These are phyloP conservation scores for Triticum turgidum DNA, from an alignment of 176 grass and related monocot species.

Conservation along the genomic window DNA sequence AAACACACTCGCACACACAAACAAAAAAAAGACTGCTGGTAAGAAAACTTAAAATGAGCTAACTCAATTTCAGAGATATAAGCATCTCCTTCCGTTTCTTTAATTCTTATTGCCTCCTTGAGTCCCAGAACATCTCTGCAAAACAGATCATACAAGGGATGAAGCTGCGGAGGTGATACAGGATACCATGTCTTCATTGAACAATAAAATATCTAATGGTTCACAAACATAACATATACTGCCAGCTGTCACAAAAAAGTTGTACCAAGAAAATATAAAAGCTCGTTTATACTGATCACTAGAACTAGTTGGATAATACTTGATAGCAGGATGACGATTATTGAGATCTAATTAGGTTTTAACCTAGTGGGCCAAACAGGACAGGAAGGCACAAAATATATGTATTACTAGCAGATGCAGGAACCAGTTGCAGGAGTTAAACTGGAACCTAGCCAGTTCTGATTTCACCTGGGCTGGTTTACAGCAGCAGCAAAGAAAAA, in stretches of 20 bases:
- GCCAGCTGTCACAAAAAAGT: neutral
- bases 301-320: slow-evolving; percentile 21
- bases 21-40: neutral
- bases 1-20: slow-evolving; percentile 13
- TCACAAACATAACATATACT: slow-evolving; percentile 27
- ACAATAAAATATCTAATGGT: neutral
- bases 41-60: neutral
- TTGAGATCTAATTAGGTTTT: slow-evolving; percentile 10
- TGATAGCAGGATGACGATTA: neutral
- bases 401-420: neutral
- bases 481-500: too few species aligned
- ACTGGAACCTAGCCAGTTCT: neutral
- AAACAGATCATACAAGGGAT: neutral
- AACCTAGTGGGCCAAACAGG: neutral
- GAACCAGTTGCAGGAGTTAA: neutral
- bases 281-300: neutral
- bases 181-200: too few species aligned
- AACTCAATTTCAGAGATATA: slow-evolving; percentile 98
- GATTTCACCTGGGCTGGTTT: neutral
- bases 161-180: too few species aligned
- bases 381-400: neutral
- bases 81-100: slow-evolving; percentile 79
- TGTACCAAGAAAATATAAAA: neutral
- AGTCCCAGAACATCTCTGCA: slow-evolving; percentile 77
- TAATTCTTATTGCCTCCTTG: slow-evolving; percentile 83